These are phyloP conservation scores for Alternaria conjuncta DNA, from an alignment of 2,329 filamentous ascomycete genomes.

Conservation along the genomic window DNA sequence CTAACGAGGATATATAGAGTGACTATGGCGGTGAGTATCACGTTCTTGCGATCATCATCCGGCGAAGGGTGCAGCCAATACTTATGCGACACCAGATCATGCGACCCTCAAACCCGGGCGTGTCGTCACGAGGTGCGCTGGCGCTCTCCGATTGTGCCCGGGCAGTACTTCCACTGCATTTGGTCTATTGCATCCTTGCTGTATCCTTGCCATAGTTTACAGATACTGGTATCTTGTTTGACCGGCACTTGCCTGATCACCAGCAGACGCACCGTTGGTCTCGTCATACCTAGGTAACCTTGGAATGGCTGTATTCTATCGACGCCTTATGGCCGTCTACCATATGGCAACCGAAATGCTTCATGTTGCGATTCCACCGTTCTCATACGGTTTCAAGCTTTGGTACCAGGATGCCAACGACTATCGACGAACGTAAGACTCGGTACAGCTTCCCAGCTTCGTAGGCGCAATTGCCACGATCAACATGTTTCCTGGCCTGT, in stretches of 20 bases:
- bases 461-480: neutral
- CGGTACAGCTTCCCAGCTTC: neutral
- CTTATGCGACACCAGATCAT: constrained; percentile 19
- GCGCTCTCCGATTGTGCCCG: constrained; percentile 20
- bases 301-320: neutral
- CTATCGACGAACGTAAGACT: neutral
- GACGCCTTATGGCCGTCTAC: neutral
- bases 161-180: neutral
- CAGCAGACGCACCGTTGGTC: neutral
- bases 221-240: neutral
- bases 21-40: neutral
- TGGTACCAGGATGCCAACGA: neutral
- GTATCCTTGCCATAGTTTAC: neutral
- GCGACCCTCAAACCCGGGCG: constrained; percentile 12
- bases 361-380: neutral
- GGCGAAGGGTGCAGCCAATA: constrained; percentile 11
- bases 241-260: neutral
- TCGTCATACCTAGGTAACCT: too few species aligned
- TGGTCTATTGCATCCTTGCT: neutral
- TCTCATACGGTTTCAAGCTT: neutral
- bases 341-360: neutral
- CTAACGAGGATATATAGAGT: neutral
- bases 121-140: constrained; percentile 33
- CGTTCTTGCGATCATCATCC: neutral
- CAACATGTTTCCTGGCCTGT: neutral